These are phyloP conservation scores for Mortierella alpina DNA, from an alignment of 192 early-diverging fungal species.

Conservation along the genomic window DNA sequence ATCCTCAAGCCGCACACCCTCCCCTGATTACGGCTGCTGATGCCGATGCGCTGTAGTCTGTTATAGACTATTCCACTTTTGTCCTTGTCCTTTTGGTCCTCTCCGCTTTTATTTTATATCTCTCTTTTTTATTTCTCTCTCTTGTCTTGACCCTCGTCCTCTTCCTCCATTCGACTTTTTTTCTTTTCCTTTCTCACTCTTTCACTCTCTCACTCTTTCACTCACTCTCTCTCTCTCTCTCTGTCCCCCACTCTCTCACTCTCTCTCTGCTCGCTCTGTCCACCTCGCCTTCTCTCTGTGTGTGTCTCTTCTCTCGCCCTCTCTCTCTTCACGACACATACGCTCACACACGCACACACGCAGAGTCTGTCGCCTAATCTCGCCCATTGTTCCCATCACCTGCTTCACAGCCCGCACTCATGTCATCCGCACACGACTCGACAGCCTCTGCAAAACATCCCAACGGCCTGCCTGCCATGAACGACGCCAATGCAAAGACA, in stretches of 20 bases:
- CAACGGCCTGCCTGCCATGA: background rate
- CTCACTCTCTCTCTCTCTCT: background rate
- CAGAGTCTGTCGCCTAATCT: background rate
- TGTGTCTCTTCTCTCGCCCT: background rate
- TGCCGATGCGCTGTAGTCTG: too few species aligned
- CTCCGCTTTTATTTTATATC: too few species aligned
- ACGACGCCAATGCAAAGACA: constrained; percentile 8
- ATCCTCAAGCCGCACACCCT: too few species aligned
- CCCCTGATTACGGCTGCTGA: too few species aligned
- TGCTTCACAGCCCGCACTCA: background rate
- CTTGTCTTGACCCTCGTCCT: background rate
- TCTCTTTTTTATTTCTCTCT: too few species aligned
- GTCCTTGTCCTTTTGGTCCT: too few species aligned
- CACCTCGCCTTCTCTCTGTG: background rate
- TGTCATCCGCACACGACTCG: background rate
- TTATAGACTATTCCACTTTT: too few species aligned
- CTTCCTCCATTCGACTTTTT: background rate
- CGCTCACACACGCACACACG: background rate
- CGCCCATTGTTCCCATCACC: background rate
- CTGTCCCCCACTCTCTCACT: background rate
- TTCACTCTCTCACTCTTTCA: background rate
- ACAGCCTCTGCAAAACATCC: background rate
- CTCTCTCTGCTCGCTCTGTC: background rate
- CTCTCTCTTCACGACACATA: background rate
- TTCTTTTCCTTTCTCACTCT: constrained; percentile 1